These are phyloP conservation scores for Hypoxylon sp. DNA, from an alignment of 2,329 filamentous ascomycete species.

Conservation along the genomic window DNA sequence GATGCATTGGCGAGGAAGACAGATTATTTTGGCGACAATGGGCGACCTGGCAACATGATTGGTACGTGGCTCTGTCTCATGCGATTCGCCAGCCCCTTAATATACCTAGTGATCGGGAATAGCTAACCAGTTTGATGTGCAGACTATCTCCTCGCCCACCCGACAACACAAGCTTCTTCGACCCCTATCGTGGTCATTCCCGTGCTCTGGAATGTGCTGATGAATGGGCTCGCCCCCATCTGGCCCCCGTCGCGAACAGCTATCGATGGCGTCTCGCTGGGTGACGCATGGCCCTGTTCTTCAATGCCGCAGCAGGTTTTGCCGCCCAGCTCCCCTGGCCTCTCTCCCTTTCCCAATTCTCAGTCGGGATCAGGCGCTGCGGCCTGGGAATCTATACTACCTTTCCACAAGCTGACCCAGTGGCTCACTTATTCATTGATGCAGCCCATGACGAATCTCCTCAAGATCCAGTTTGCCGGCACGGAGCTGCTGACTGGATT, in stretches of 20 bases:
- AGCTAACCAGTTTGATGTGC: conserved; percentile 44
- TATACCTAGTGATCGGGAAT: conserved; percentile 9
- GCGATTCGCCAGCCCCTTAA: background rate
- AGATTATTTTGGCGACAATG: conserved; percentile 87
- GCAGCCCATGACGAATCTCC: conserved; percentile 87
- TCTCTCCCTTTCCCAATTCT: conserved; percentile 64
- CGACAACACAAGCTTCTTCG: conserved; percentile 88
- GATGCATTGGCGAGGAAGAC: conserved; percentile 81
- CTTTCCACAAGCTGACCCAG: conserved; percentile 94
- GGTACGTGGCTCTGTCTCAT: conserved; percentile 67
- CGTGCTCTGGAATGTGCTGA: conserved; percentile 90
- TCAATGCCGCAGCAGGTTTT: conserved; percentile 75
- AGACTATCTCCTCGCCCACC: conserved; percentile 69
- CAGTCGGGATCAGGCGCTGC: conserved; percentile 41
- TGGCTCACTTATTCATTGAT: conserved; percentile 96
- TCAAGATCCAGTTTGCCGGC: conserved; percentile 85
- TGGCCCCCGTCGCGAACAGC: conserved; percentile 91
- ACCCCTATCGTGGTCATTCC: conserved; percentile 89
- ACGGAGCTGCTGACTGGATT: conserved; percentile 87
- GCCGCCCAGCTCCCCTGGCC: conserved; percentile 64
- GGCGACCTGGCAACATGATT: conserved; percentile 93
- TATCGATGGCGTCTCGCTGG: conserved; percentile 88
- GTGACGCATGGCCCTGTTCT: conserved; percentile 93
- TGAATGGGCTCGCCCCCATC: conserved; percentile 87
- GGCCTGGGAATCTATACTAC: conserved; percentile 83